Conservation (phyloP, 495 filamentous ascomycete species). For the Cercophora scortea region DNA sequence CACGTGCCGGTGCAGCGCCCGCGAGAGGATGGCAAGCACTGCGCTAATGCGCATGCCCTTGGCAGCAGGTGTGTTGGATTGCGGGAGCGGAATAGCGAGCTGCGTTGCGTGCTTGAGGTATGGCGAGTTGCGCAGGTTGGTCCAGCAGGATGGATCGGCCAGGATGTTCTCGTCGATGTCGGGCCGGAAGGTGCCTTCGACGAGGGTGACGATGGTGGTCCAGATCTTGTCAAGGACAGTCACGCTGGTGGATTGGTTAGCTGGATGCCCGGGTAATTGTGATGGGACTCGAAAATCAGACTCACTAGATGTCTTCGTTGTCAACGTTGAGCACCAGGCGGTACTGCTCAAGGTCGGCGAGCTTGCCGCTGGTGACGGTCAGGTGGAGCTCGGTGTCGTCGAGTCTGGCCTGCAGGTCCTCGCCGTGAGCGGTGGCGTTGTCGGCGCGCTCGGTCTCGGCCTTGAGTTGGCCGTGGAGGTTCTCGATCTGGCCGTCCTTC, state of each 20-base stretch:
- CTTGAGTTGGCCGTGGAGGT: conserved; percentile 18
- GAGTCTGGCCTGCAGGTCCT: conserved; percentile 20
- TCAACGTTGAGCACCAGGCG: conserved; percentile 18
- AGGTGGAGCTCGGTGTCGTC: conserved; percentile 19
- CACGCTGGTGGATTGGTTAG: conserved; percentile 9
- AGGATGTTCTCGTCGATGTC: conserved; percentile 26
- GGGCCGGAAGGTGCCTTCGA: conserved; percentile 26
- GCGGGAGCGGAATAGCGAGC: conserved; percentile 25
- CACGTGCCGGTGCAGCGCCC: conserved; percentile 25
- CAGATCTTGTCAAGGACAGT: conserved; percentile 30
- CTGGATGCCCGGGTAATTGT: neutral
- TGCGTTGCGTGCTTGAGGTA: conserved; percentile 30
- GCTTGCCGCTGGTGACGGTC: conserved; percentile 10
- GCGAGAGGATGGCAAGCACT: conserved; percentile 27
- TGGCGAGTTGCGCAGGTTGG: conserved; percentile 27
- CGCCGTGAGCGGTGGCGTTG: conserved; percentile 16
- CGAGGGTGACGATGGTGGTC: conserved; percentile 28
- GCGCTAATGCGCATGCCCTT: conserved; percentile 33
- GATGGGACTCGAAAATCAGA: neutral
- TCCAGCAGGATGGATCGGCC: conserved; percentile 27
- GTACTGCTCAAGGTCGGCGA: conserved; percentile 22
- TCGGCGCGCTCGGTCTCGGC: conserved; percentile 18
- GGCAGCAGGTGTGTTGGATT: conserved; percentile 27
- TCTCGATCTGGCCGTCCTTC: conserved; percentile 19
- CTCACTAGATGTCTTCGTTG: conserved; percentile 26